Evolutionary conservation across 2,329 filamentous ascomycete species (phyloP), one percentile per base, ranked within the genome.

Genomic region (Paraphoma chrysanthemicola): DNA sequence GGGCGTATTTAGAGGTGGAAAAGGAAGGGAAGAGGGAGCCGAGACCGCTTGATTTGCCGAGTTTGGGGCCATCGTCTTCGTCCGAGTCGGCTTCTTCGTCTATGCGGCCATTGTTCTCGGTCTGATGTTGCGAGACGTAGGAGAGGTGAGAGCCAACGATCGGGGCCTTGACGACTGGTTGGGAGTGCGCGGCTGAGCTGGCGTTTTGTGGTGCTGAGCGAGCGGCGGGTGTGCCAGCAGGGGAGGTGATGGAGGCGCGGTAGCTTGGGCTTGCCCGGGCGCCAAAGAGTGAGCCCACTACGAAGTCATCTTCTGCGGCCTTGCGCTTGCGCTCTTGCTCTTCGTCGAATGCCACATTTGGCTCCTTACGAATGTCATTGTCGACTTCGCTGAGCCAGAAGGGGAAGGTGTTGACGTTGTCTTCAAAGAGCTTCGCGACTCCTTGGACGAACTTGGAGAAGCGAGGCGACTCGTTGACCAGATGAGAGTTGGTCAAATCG

Each of bases 371-470:
- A 72, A 99, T 99, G 73, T 99, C 95, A 31, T 87, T 91, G 73
- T 97, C 94, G 43, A 98, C 84, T 60, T 96, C 91, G 68, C 90
- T 90, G 33, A 98, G 85, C 95, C 95, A 99, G 81, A 98, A 97
- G 12, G 95, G 95, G 70, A 98, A 88, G 60, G 88, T 93, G 79
- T 98, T 98, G 76, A 99, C 93, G 71, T 97, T 88, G 77, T 99
- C 81, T 70, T 98, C 95, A 66, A 98, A 98, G 2, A 99, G 83
- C 39, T 90, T 89, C 7, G 94, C 93, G 4, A 96, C 89, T 59
- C 95, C 95, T 69, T 99, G 94, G 2, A 96, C 90, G 68, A 98
- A 99, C 77, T 99, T 99, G 69, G 93, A 97, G 80, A 99, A 99
- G 48, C 90, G 88, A 1, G 93, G 92, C 0, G 91, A 89, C 44